Evolutionary conservation across 306 rosid species (phyloP), one percentile per base, ranked within the genome.

Genomic region (Lathyrus tuberosus): DNA sequence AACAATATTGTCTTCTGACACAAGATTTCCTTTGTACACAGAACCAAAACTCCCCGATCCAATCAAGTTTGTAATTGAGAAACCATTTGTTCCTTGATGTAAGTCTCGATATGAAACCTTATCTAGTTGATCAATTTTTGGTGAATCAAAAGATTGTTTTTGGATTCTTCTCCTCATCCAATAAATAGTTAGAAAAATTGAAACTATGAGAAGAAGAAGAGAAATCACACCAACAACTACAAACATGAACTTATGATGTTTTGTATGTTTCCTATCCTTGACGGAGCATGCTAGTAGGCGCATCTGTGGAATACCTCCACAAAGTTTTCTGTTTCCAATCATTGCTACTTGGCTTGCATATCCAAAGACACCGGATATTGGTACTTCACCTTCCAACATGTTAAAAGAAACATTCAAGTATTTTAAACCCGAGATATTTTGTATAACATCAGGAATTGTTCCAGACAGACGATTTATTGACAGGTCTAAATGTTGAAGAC

Each of bases 391-490:
- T 13, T 44, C 49, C 49, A 44, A 5, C 49, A 44, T 44, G 49
- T 44, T 44, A 44, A 13, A 44, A 13, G 49, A 54, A 24, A 54
- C 37, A 54, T 54, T 54, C 4, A 54, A 54, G 37, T 54, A 3
- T 12, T 54, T 15, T 33, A 59, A 15, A 2, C 3, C 0, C 1
- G 43, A 7, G 5, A 31, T 59, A 7, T 59, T 59, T 5, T 59
- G 64, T 4, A 59, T 1, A 59, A 0, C 22, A 0, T n/a, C 14
- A 2, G 64, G 64, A 31, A 59, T 59, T 15, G 11, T 6, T n/a
- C 85, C 82, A 0, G 67, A 61, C 24, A 86, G 71, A 10, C 42
- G 66, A 52, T 77, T 86, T 16, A 5, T n/a, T 1, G 83, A 81
- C n/a, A 84, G 15, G 43, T 83, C 83, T 61, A 81, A 60, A 28